Conservation (phyloP, 176 grass and related monocot genomes). For the Zizania latifolia region DNA sequence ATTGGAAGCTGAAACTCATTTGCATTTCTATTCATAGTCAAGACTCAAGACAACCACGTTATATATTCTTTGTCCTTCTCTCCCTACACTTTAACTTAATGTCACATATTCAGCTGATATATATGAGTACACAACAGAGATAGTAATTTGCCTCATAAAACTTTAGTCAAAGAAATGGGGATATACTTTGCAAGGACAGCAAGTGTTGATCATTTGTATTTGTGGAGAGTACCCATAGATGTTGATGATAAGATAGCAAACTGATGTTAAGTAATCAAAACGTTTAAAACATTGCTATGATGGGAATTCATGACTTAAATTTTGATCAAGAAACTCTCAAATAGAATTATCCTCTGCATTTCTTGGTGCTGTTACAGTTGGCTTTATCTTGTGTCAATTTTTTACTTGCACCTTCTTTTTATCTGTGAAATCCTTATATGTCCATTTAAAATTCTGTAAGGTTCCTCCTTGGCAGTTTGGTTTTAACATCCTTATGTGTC, state of each 20-base stretch:
- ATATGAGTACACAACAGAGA: neutral
- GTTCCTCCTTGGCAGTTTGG: neutral
- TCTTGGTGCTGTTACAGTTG: neutral
- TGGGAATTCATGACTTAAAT: neutral
- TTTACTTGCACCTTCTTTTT: neutral
- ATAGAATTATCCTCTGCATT: neutral
- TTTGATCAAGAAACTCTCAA: conserved; percentile 5
- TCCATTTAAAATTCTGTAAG: neutral
- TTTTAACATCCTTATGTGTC: conserved; percentile 15
- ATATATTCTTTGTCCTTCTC: neutral
- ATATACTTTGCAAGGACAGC: neutral
- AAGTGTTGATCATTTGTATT: conserved; percentile 9
- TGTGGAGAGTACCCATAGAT: neutral
- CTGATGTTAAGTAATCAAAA: neutral
- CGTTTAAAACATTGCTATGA: neutral
- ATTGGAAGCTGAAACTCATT: neutral
- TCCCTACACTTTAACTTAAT: too few relatives aligned
- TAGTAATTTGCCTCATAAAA: neutral
- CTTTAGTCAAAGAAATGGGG: neutral
- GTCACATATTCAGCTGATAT: neutral
- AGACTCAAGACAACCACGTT: neutral
- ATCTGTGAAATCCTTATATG: neutral
- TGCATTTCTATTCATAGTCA: neutral
- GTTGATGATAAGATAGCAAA: neutral
- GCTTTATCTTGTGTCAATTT: neutral